Conservation (phyloP, 225 moss, liverwort and hornwort genomes). For the Physcomitrium patens region DNA sequence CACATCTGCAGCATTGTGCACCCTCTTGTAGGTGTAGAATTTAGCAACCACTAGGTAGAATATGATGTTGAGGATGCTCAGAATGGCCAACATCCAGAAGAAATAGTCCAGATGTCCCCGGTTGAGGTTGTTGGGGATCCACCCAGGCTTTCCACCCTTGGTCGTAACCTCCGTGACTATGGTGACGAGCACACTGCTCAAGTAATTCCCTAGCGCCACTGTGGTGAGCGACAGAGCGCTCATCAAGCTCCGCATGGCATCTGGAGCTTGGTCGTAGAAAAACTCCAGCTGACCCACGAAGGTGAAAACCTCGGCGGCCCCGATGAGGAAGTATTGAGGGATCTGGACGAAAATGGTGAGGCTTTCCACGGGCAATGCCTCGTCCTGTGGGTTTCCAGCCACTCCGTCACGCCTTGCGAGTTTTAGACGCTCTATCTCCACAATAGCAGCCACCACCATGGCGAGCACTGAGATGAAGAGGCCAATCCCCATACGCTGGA, state of each 20-base stretch:
- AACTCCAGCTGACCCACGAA: slow-evolving; percentile 89
- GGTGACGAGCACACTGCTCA: slow-evolving; percentile 82
- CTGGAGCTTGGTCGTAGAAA: slow-evolving; percentile 96
- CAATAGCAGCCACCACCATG: slow-evolving; percentile 74
- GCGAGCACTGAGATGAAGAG: slow-evolving; percentile 73
- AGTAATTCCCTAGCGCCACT: slow-evolving; percentile 70
- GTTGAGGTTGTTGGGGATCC: slow-evolving; percentile 91
- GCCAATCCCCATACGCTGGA: slow-evolving; percentile 91
- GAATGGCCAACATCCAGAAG: slow-evolving; percentile 69
- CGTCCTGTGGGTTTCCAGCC: slow-evolving; percentile 36
- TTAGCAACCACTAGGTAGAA: slow-evolving; percentile 56
- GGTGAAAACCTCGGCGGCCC: slow-evolving; percentile 75
- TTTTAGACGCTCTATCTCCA: slow-evolving; percentile 69
- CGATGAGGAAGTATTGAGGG: slow-evolving; percentile 86
- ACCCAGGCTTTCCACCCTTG: slow-evolving; percentile 51
- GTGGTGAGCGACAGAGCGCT: slow-evolving; percentile 81
- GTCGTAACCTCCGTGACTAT: slow-evolving; percentile 57
- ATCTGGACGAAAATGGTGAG: slow-evolving; percentile 83
- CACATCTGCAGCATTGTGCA: slow-evolving; percentile 30
- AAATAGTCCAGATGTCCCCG: slow-evolving; percentile 86
- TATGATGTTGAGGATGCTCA: slow-evolving; percentile 70
- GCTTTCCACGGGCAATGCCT: slow-evolving; percentile 18
- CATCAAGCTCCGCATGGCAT: slow-evolving; percentile 81
- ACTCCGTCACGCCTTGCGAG: slow-evolving; percentile 48
- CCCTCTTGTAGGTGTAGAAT: slow-evolving; percentile 71